Conservation (phyloP, 106 monocot genomes). For the Allium cepa region DNA sequence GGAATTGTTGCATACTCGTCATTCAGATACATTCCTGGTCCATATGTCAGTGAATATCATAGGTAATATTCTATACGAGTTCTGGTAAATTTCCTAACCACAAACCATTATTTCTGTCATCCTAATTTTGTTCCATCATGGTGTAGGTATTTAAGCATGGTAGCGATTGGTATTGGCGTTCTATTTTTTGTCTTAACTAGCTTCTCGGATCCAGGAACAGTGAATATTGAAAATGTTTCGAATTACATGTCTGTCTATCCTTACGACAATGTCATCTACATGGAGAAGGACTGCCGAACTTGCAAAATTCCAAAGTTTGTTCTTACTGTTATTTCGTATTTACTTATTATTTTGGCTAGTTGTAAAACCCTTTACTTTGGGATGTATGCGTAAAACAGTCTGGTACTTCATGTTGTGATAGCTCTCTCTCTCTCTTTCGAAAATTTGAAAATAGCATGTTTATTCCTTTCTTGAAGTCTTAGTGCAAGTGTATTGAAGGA, state of each 20-base stretch:
- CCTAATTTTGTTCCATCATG: slow-evolving; percentile 5
- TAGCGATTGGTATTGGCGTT: slow-evolving; percentile 60
- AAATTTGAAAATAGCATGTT: too few relatives aligned
- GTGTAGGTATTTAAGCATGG: slow-evolving; percentile 61
- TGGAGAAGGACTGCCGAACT: slow-evolving; percentile 73
- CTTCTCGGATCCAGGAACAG: slow-evolving; percentile 95
- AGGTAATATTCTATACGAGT: slow-evolving; percentile 25
- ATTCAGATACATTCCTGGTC: slow-evolving; percentile 84
- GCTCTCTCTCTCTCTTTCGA: too few relatives aligned
- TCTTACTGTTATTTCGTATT: background rate
- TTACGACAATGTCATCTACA: slow-evolving; percentile 71
- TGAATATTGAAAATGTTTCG: slow-evolving; percentile 72
- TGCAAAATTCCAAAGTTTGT: slow-evolving; percentile 87
- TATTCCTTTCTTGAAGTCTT: too few relatives aligned
- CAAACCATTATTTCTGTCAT: too few relatives aligned
- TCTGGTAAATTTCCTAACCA: too few relatives aligned
- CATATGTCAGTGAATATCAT: slow-evolving; percentile 66
- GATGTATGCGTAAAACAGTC: too few relatives aligned
- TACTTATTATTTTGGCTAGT: too few relatives aligned
- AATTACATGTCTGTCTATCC: slow-evolving; percentile 79
- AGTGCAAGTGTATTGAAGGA: too few relatives aligned
- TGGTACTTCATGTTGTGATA: too few relatives aligned
- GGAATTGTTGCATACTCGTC: slow-evolving; percentile 61
- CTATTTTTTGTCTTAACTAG: slow-evolving; percentile 87
- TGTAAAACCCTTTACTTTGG: too few relatives aligned